Evolutionary conservation across 768 basidiomycete species (phyloP), one percentile per base, ranked within the genome.

Genomic region (Asterophora parasitica): DNA sequence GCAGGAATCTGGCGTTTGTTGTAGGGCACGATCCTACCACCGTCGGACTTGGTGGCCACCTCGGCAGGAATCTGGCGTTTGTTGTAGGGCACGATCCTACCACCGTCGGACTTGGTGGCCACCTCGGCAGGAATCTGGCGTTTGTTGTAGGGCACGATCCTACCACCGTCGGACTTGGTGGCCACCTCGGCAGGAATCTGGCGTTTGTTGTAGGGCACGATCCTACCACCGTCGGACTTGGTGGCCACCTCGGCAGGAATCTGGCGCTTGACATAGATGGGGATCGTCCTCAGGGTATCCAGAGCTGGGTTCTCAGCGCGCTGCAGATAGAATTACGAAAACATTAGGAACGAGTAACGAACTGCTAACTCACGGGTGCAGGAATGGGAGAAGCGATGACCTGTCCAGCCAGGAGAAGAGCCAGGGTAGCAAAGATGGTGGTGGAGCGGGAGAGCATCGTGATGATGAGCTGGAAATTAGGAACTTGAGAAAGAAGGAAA

Each of bases 381-480:
- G 75, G 73, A 49, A 78, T 51, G 7, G 80, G 64, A 13, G 64
- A 65, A 31, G 69, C 65, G 36, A 71, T 63, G 40, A 66, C 74
- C 56, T 75, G 71, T 56, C 73, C 65, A 53, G 72, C 71, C 57
- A 77, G 61, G 52, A 72, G 53, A 47, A 73, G 63, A 43, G 73
- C 58, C 48, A 76, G 51, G 46, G 72, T 53, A 42, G 73, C 59
- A 44, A 74, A 46, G 56, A 74, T 51, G 56, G 68, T 53, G 47
- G 66, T 59, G 6, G 23, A 3, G 55, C 68, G 60, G 48, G 65
- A 53, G 60, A 79, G 67, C 81, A 83, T 82, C 63, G 56, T 67
- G 55, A 53, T 35, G 56, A 53, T 58, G 42, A 48, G 50, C 28
- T 9, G 33, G 60, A 12, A 31, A 28, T 42, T 50, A 50, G 44